phyloP scores from a whole-genome alignment of 2,329 filamentous ascomycete genomes.

The Microsporum audouinii region DNA sequence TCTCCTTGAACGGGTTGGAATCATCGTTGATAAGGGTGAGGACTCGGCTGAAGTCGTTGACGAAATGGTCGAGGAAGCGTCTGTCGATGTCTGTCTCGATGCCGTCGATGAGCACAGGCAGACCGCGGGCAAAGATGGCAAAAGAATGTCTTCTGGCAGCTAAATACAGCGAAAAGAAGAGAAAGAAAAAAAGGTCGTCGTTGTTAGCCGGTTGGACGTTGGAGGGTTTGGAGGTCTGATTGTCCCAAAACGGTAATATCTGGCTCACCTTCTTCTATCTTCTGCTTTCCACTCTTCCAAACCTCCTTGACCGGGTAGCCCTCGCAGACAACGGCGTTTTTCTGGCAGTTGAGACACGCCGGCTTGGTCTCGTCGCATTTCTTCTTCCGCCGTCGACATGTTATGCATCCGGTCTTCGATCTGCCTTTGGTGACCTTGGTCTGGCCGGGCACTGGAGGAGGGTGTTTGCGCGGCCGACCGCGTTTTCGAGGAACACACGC shows the following conservation, averaged over 20 bases:
- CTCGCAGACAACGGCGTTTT: conserved; percentile 85
- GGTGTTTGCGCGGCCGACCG: conserved; percentile 73
- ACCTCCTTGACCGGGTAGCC: conserved; percentile 77
- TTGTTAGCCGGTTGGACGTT: not conserved
- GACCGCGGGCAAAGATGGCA: conserved; percentile 31
- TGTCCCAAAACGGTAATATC: conserved; percentile 4
- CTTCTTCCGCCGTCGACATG: conserved; percentile 50
- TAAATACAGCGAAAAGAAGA: conserved; percentile 4
- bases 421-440: conserved; percentile 66
- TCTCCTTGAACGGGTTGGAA: conserved; percentile 74
- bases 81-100: conserved; percentile 71
- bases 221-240: not conserved
- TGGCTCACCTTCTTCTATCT: conserved; percentile 49
- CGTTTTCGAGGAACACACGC: conserved; percentile 46
- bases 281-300: conserved; percentile 78
- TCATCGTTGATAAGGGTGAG: conserved; percentile 71
- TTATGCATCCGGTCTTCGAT: conserved; percentile 48
- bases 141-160: conserved; percentile 25
- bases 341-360: conserved; percentile 63
- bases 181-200: too few species aligned
- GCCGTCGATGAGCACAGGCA: conserved; percentile 59
- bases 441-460: conserved; percentile 48
- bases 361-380: conserved; percentile 44
- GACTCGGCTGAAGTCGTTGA: conserved; percentile 64
- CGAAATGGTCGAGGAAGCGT: conserved; percentile 73